Base-by-base conservation (phyloP, 2,329 filamentous ascomycete genomes). In the Colletotrichum echinochloae region DNA sequence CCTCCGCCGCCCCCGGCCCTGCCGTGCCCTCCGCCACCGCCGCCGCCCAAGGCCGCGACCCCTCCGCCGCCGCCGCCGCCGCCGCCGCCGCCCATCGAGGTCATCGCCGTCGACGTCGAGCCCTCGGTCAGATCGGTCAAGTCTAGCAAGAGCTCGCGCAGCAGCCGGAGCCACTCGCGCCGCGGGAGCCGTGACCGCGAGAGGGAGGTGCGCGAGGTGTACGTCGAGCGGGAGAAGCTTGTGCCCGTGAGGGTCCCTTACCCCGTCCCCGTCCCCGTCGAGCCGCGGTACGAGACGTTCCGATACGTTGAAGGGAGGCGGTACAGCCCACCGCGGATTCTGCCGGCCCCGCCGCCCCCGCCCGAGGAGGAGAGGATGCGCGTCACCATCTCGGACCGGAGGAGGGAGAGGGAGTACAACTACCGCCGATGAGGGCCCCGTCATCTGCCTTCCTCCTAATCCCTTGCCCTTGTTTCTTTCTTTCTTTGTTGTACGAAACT, bases 271-370 rank as follows among this genome's bases (percentile, higher is more conserved):
- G 77, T 77, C 23, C 68, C 64, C 30, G 66, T 65, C 35, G 81
- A 80, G 74, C 80, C 80, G 44, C 74, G 77, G 70, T 83, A 83
- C 72, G 86, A 87, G 46, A 85, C 85, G 37, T 88, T 81, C 74
- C 84, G 87, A 8, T 88, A 88, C 73, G 81, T 88, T 59, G 85
- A 88, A 68, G 85, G 83, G 0, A 79, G 83, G 60, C 78, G 82
- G 28, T 78, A 77, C 60, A 80, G 81, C 41, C 77, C 77, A 1
- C 77, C 78, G n/a, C 72, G 76, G 20, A 64, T 73, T 28, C 72
- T 75, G 28, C 75, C 78, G 52, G 73, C 78, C 55, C 74, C 82
- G 71, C 78, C 79, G 51, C 74, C 75, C 12, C 72, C 76, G 69
- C 75, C 75, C 70, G 74, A 80, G 74, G 73, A 79, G 75, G 78